Percentiles rank a stretch among this genome's conserved stretches.
phyloP scores from a whole-genome alignment of 208 protist genomes.

The Leishmania arabica region DNA sequence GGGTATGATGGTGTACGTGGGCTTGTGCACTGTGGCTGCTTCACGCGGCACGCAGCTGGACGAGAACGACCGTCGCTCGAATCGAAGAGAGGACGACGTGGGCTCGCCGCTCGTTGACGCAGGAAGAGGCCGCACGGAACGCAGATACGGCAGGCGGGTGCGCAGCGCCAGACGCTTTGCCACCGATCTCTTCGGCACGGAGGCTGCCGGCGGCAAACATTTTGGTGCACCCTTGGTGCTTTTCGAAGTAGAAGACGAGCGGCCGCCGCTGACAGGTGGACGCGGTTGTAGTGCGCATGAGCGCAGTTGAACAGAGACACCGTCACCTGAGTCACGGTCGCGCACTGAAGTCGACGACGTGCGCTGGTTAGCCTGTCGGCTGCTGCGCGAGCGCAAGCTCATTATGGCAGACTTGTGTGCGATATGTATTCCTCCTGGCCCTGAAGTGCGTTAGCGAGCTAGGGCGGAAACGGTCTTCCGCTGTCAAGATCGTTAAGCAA shows the following conservation, averaged over 20 bases:
- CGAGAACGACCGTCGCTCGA: constrained; percentile 19
- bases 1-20: constrained; percentile 20
- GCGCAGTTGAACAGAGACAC: not conserved
- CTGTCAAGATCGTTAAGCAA: not conserved
- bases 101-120: not conserved
- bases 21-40: not conserved
- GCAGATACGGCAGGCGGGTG: constrained; percentile 25
- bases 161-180: constrained; percentile 27
- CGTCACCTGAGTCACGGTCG: constrained; percentile 10
- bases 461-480: not conserved
- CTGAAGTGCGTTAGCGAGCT: not conserved
- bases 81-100: not conserved
- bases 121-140: constrained; percentile 3
- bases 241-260: constrained; percentile 2
- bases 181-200: constrained; percentile 13
- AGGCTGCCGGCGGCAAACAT: not conserved
- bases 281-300: constrained; percentile 4
- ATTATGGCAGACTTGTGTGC: not conserved
- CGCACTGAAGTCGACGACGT: not conserved
- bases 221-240: constrained; percentile 2
- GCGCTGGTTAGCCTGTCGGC: constrained; percentile 7
- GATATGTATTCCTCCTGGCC: not conserved
- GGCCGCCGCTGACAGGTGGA: not conserved
- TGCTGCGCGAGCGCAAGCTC: constrained; percentile 11
- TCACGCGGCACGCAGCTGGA: constrained; percentile 2